phyloP scores from a whole-genome alignment of 2,329 filamentous ascomycete species.

The Aspergillus glaucus region DNA sequence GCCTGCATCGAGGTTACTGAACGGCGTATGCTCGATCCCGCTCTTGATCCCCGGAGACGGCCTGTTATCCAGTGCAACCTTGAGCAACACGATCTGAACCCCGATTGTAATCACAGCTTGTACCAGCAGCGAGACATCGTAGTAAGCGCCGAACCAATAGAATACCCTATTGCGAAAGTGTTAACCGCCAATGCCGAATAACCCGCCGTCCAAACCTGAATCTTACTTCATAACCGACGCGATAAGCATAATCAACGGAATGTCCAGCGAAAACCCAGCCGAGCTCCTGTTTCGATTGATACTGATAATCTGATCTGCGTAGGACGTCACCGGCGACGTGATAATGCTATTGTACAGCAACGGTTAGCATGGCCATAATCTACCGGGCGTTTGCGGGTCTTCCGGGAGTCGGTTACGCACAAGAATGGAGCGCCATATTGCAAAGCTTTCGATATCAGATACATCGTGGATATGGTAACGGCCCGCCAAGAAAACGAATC shows the following conservation, averaged over 20 bases:
- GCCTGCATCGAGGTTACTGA: constrained; percentile 24
- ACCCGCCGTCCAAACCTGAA: background rate
- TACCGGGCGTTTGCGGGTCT: background rate
- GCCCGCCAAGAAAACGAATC: background rate
- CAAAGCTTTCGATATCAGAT: constrained; percentile 33
- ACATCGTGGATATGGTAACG: constrained; percentile 24
- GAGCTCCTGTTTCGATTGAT: constrained; percentile 56
- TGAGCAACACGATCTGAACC: constrained; percentile 53
- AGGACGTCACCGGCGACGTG: constrained; percentile 58
- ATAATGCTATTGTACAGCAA: constrained; percentile 44
- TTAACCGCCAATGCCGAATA: constrained; percentile 3
- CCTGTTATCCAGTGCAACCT: constrained; percentile 55
- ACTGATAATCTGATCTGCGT: constrained; percentile 60
- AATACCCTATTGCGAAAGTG: constrained; percentile 44
- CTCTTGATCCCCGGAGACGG: constrained; percentile 35
- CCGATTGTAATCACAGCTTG: constrained; percentile 56
- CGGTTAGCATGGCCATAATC: constrained; percentile 7
- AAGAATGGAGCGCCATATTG: constrained; percentile 46
- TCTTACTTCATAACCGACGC: constrained; percentile 57
- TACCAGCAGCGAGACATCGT: constrained; percentile 52
- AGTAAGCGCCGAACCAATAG: constrained; percentile 60
- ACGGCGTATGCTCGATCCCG: constrained; percentile 37
- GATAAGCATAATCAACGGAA: constrained; percentile 61
- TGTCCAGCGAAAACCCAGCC: constrained; percentile 60
- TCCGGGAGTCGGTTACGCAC: constrained; percentile 25